A percentile compares a stretch with the other conserved stretches of the same genome.
Conservation (phyloP, 179 eudicot genomes). For the Patellifolia procumbens region DNA sequence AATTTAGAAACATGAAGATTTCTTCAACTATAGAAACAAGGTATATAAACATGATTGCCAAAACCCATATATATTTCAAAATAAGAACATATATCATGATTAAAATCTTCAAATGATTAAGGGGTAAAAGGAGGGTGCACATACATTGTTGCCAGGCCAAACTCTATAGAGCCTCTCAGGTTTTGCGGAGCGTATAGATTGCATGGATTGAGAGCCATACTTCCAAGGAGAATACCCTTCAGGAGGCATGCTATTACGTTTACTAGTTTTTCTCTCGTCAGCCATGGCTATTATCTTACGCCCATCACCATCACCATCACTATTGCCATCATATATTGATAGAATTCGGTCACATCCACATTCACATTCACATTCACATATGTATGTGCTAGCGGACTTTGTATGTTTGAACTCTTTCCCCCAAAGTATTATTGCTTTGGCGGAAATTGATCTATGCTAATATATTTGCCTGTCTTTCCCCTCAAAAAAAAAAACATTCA, state of each 20-base stretch:
- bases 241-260: conserved; percentile 33
- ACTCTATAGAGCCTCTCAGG: conserved; percentile 47
- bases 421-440: no score
- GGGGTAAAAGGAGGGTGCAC: neutral
- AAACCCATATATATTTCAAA: neutral
- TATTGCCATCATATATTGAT: neutral
- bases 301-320: conserved; percentile 30
- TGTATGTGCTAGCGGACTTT: no score
- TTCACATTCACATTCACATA: no score
- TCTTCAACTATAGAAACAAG: neutral
- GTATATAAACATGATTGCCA: no score
- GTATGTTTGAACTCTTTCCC: no score
- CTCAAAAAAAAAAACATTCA: no score
- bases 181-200: conserved; percentile 21
- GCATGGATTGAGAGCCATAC: conserved; percentile 22
- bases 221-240: conserved; percentile 27
- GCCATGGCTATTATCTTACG: conserved; percentile 15
- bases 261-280: conserved; percentile 20
- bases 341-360: conserved; percentile 6
- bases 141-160: conserved; percentile 57
- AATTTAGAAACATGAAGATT: neutral
- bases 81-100: neutral
- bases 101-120: neutral
- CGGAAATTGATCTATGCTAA: no score
- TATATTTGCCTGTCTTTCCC: no score